Evolutionary conservation across 192 early-diverging fungal genomes (phyloP).

Genomic region (Linnemannia hyalina): DNA sequence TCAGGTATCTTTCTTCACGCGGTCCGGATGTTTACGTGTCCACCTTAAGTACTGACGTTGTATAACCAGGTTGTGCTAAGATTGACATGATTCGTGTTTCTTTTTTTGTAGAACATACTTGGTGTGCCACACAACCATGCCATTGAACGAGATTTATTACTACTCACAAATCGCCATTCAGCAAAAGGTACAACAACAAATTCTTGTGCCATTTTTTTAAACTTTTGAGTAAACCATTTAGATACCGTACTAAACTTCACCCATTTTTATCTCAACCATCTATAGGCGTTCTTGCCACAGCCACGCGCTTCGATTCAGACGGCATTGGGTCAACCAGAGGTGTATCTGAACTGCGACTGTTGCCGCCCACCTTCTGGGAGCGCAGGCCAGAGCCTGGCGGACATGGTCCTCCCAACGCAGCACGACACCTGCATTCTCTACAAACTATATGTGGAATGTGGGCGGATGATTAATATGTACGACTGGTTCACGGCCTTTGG

Average conservation of each 20-base stretch:
- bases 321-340: constrained; percentile 79
- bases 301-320: constrained; percentile 88
- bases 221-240: background rate
- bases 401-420: constrained; percentile 69
- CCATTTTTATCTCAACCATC: background rate
- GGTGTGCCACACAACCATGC: constrained; percentile 69
- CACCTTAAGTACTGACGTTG: background rate
- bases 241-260: no score
- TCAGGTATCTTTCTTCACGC: constrained; percentile 56
- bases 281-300: constrained; percentile 83
- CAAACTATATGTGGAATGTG: constrained; percentile 91
- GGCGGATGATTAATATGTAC: constrained; percentile 93
- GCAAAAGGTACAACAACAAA: constrained; percentile 67
- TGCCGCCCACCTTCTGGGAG: constrained; percentile 62
- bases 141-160: constrained; percentile 87
- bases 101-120: constrained; percentile 57
- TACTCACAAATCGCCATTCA: constrained; percentile 78
- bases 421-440: constrained; percentile 93
- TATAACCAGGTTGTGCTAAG: background rate
- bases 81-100: background rate
- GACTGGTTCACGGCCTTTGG: constrained; percentile 93
- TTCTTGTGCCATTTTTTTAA: background rate
- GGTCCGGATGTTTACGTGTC: background rate
- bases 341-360: constrained; percentile 89
- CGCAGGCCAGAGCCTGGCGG: constrained; percentile 24